phyloP scores from a whole-genome alignment of 192 early-diverging fungal species.

The Podila verticillata region DNA sequence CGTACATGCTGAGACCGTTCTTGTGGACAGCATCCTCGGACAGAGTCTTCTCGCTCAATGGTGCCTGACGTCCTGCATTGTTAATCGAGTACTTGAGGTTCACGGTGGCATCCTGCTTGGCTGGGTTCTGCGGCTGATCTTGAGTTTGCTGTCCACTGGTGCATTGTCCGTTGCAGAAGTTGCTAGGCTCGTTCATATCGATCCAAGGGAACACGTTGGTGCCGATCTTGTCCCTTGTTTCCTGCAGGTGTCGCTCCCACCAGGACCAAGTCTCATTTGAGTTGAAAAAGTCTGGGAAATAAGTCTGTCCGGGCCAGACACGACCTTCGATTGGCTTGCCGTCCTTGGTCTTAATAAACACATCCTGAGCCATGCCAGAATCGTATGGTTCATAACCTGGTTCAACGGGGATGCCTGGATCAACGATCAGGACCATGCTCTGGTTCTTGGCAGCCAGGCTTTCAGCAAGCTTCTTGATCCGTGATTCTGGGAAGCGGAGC shows the following conservation, averaged over 20 bases:
- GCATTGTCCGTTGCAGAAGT: conserved; percentile 71
- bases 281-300: conserved; percentile 73
- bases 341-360: conserved; percentile 67
- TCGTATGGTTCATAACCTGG: conserved; percentile 62
- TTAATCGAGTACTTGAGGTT: conserved; percentile 52
- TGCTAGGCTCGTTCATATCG: conserved; percentile 77
- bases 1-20: conserved; percentile 58
- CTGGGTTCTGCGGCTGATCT: conserved; percentile 10
- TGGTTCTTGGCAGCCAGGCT: conserved; percentile 60
- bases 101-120: conserved; percentile 18
- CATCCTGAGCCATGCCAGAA: conserved; percentile 56
- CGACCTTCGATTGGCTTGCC: conserved; percentile 63
- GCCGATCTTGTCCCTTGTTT: conserved; percentile 60
- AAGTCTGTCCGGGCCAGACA: conserved; percentile 74
- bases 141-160: conserved; percentile 34
- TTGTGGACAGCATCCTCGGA: conserved; percentile 52
- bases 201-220: conserved; percentile 71
- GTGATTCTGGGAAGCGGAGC: conserved; percentile 59
- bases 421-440: conserved; percentile 69
- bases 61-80: conserved; percentile 35
- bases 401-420: conserved; percentile 68
- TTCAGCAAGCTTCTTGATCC: conserved; percentile 57
- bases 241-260: conserved; percentile 41
- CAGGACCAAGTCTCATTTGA: conserved; percentile 48
- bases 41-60: conserved; percentile 34